These are phyloP conservation scores for Acaromyces ingoldii DNA, from an alignment of 1,284 basidiomycete genomes.

Conservation along the genomic window DNA sequence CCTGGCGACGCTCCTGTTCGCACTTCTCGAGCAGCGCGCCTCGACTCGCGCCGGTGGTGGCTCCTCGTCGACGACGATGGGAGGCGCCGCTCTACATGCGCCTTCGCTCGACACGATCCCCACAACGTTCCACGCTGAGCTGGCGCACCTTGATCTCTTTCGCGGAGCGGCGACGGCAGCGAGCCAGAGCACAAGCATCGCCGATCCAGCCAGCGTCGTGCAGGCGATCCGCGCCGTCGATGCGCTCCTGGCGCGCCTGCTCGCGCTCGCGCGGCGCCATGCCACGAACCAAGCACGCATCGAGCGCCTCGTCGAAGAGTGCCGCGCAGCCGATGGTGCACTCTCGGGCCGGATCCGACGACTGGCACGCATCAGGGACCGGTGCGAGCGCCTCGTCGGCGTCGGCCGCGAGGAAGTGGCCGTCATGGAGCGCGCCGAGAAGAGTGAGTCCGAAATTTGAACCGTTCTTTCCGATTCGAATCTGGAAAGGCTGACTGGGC, in stretches of 20 bases:
- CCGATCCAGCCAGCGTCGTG: too few relatives aligned
- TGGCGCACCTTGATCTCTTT: too few relatives aligned
- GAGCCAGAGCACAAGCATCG: too few relatives aligned
- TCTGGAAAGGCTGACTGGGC: not conserved
- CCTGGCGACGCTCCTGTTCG: not conserved
- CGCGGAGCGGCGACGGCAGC: too few relatives aligned
- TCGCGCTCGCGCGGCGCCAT: not conserved
- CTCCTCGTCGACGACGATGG: too few relatives aligned
- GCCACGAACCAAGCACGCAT: conserved; percentile 4
- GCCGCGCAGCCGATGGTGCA: not conserved
- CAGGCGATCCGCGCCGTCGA: not conserved
- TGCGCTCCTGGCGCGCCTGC: not conserved
- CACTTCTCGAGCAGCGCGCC: conserved; percentile 1
- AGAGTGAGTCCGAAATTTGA: not conserved
- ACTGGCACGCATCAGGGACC: not conserved
- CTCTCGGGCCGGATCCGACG: not conserved
- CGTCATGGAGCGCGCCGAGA: not conserved
- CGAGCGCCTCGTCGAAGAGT: not conserved
- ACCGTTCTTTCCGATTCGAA: not conserved
- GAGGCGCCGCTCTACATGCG: too few relatives aligned
- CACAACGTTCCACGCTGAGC: too few relatives aligned
- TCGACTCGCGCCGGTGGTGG: too few relatives aligned
- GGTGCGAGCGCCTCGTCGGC: not conserved
- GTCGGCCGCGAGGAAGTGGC: not conserved
- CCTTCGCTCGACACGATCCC: too few relatives aligned